These are phyloP conservation scores for Trypanosoma vivax DNA, from an alignment of 208 protist genomes.

Conservation along the genomic window DNA sequence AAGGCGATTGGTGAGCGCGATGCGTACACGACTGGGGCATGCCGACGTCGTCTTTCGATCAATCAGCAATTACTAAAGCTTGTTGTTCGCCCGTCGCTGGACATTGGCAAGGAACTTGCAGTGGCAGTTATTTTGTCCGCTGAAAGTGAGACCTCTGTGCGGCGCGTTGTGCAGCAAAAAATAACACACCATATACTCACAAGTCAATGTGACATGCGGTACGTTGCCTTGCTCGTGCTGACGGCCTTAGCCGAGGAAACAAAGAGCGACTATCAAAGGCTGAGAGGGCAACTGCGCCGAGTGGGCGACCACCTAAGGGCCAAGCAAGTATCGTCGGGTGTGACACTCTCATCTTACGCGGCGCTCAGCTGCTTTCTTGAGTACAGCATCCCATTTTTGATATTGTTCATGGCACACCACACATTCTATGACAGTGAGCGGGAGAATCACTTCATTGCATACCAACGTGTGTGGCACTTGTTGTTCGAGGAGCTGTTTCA, in stretches of 20 bases:
- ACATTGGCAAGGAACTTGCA: conserved; percentile 53
- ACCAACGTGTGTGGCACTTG: conserved; percentile 78
- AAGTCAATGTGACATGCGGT: conserved; percentile 53
- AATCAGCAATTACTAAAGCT: conserved; percentile 58
- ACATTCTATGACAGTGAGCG: conserved; percentile 55
- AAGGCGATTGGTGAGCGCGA: conserved; percentile 7
- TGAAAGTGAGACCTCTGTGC: conserved; percentile 51
- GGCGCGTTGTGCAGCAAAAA: conserved; percentile 49
- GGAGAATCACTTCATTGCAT: conserved; percentile 43
- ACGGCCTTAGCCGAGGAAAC: conserved; percentile 61
- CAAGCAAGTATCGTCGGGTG: conserved; percentile 19
- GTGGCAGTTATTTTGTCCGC: conserved; percentile 58
- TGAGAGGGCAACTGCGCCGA: conserved; percentile 32
- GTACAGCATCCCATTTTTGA: conserved; percentile 73
- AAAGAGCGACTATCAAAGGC: conserved; percentile 37
- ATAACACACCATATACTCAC: conserved; percentile 25
- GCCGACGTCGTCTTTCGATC: conserved; percentile 31
- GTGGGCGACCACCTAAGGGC: conserved; percentile 46
- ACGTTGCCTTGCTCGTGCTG: conserved; percentile 59
- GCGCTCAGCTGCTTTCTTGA: conserved; percentile 69
- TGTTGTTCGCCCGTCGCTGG: conserved; percentile 29
- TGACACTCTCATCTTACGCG: conserved; percentile 34
- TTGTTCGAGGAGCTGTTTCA: conserved; percentile 78
- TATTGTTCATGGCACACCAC: conserved; percentile 76
- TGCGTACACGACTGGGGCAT: conserved; percentile 8